phyloP scores from a whole-genome alignment of 225 moss, liverwort and hornwort species.

The Takakia lepidozioides region DNA sequence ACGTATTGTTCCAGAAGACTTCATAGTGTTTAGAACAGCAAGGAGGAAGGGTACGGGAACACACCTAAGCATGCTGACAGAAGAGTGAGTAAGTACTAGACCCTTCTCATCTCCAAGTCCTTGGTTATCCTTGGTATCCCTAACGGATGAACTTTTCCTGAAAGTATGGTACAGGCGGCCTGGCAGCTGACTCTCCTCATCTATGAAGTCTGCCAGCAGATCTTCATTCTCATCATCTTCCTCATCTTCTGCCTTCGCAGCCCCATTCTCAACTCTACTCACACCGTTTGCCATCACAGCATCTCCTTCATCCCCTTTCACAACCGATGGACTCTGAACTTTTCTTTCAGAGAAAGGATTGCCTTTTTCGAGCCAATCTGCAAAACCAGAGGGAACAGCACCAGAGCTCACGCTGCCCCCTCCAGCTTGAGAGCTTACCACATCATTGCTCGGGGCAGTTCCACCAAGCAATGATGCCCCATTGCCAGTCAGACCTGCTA shows the following conservation, averaged over 20 bases:
- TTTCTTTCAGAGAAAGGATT: conserved; percentile 77
- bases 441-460: conserved; percentile 27
- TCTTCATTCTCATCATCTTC: conserved; percentile 90
- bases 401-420: conserved; percentile 21
- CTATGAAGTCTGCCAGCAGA: conserved; percentile 96
- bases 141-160: conserved; percentile 25
- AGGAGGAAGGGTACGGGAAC: conserved; percentile 1
- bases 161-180: conserved; percentile 65
- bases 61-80: conserved; percentile 90
- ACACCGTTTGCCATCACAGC: conserved; percentile 34
- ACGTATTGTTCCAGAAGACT: too few species aligned
- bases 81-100: conserved; percentile 82
- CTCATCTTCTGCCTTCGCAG: conserved; percentile 23
- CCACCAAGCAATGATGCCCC: conserved; percentile 56
- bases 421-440: conserved; percentile 12
- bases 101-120: conserved; percentile 35
- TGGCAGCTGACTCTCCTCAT: conserved; percentile 98
- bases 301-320: conserved; percentile 20
- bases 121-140: conserved; percentile 35
- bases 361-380: conserved; percentile 68
- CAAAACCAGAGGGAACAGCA: conserved; percentile 53
- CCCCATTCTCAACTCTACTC: conserved; percentile 37
- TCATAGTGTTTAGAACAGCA: too few species aligned
- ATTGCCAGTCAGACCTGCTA: conserved; percentile 74
- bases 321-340: conserved; percentile 15